Conservation (phyloP, 169 alveolate genomes). For the Cryptosporidium ryanae region DNA sequence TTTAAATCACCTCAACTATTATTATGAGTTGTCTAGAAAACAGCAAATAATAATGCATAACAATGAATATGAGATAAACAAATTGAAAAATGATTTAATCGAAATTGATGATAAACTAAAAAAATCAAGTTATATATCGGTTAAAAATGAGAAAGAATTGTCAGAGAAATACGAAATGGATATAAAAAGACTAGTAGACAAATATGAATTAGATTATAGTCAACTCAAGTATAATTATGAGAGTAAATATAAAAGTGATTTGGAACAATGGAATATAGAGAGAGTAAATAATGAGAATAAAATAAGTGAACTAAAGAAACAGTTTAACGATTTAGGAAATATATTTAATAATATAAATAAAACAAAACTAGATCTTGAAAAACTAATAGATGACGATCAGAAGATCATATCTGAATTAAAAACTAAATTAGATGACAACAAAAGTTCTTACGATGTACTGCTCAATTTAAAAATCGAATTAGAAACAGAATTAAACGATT, state of each 20-base stretch:
- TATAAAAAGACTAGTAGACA: constrained; percentile 21
- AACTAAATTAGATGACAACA: constrained; percentile 24
- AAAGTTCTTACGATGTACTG: constrained; percentile 12
- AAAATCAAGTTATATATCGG: constrained; percentile 27
- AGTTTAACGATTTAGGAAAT: constrained; percentile 14
- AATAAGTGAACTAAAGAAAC: constrained; percentile 30
- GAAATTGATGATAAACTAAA: constrained; percentile 16
- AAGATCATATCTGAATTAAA: constrained; percentile 12
- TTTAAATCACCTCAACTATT: constrained; percentile 30
- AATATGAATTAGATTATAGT: constrained; percentile 16
- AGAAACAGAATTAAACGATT: constrained; percentile 41
- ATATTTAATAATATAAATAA: constrained; percentile 16
- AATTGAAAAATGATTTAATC: constrained; percentile 4
- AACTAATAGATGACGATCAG: constrained; percentile 19
- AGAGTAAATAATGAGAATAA: constrained; percentile 20
- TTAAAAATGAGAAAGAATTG: constrained; percentile 29
- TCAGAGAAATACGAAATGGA: constrained; percentile 40
- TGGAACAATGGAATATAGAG: constrained; percentile 56
- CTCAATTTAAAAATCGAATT: constrained; percentile 19
- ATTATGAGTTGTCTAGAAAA: constrained; percentile 30
- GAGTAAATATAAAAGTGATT: not conserved
- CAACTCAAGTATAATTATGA: constrained; percentile 35
- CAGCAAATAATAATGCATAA: constrained; percentile 13
- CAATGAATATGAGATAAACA: constrained; percentile 20
- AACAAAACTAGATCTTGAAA: constrained; percentile 40